These are phyloP conservation scores for Zelopaecilomyces penicillatus DNA, from an alignment of 2,329 filamentous ascomycete genomes.

Conservation along the genomic window DNA sequence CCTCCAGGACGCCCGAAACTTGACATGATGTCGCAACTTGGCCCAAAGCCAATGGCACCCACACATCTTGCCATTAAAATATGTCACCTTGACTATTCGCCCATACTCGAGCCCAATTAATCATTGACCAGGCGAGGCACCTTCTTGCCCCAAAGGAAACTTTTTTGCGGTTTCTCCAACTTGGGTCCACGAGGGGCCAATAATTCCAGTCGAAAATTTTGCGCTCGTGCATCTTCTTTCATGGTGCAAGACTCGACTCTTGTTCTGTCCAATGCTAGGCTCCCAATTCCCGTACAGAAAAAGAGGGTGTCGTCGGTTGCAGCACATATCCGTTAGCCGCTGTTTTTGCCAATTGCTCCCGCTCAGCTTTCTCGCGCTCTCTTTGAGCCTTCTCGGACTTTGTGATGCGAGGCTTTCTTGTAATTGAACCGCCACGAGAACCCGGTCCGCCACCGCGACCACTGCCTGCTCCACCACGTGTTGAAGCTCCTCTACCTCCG, in stretches of 20 bases:
- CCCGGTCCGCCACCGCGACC: constrained; percentile 51
- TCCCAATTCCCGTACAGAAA: constrained; percentile 29
- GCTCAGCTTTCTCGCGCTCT: constrained; percentile 72
- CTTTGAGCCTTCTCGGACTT: constrained; percentile 77
- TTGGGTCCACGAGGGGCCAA: no score
- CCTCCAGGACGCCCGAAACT: no score
- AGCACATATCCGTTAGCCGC: constrained; percentile 27
- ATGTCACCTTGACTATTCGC: no score
- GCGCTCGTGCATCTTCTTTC: neutral
- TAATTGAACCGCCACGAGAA: constrained; percentile 65
- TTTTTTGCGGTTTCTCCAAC: no score
- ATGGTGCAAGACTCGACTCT: neutral
- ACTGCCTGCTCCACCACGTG: constrained; percentile 40
- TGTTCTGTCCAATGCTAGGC: constrained; percentile 13
- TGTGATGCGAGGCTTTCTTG: constrained; percentile 75
- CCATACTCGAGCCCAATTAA: no score
- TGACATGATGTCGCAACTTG: no score
- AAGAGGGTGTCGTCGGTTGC: constrained; percentile 28
- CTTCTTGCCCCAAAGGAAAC: no score
- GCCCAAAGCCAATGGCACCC: no score
- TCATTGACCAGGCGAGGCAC: no score
- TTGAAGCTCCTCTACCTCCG: constrained; percentile 54
- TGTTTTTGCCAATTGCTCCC: constrained; percentile 45
- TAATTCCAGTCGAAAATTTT: no score
- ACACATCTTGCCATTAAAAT: no score